phyloP scores from a whole-genome alignment of 805 yeast genomes.

The Vanderwaltozyma verrucispora region DNA sequence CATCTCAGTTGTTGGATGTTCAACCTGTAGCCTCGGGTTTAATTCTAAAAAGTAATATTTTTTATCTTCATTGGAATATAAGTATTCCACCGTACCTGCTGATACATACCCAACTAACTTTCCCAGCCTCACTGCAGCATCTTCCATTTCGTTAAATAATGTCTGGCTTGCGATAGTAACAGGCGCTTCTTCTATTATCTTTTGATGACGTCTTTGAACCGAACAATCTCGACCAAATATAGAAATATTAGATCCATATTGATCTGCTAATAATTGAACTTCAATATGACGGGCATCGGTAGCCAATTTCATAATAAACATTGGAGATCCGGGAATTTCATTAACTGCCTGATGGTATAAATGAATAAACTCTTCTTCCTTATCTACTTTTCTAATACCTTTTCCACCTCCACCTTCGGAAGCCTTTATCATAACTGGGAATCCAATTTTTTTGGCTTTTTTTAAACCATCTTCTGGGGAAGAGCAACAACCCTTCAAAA shows the following conservation, averaged over 20 bases:
- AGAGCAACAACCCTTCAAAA: constrained; percentile 78
- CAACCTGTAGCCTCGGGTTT: constrained; percentile 98
- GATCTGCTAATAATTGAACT: constrained; percentile 95
- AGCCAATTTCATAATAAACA: constrained; percentile 94
- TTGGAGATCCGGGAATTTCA: constrained; percentile 98
- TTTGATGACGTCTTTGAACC: constrained; percentile 98
- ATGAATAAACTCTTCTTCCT: constrained; percentile 64
- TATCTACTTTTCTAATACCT: constrained; percentile 94
- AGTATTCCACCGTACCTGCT: constrained; percentile 98
- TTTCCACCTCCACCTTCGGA: constrained; percentile 99
- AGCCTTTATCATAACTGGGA: constrained; percentile 98
- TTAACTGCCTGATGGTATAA: constrained; percentile 89
- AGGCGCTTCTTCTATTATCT: constrained; percentile 98
- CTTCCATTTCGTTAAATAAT: constrained; percentile 86
- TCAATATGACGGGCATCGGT: constrained; percentile 97
- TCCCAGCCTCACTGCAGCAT: constrained; percentile 96
- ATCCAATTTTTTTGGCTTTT: constrained; percentile 81
- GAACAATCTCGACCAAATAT: constrained; percentile 98
- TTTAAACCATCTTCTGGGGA: constrained; percentile 81
- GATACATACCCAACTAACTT: constrained; percentile 95
- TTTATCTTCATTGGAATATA: constrained; percentile 88
- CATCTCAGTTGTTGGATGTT: constrained; percentile 99
- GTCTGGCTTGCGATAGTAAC: constrained; percentile 84
- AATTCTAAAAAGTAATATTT: constrained; percentile 93
- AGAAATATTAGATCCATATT: constrained; percentile 95